Percentiles rank a stretch among this genome's conserved stretches.
These are phyloP conservation scores for Chlorella variabilis DNA, from an alignment of 163 green algal genomes.

Conservation along the genomic window DNA sequence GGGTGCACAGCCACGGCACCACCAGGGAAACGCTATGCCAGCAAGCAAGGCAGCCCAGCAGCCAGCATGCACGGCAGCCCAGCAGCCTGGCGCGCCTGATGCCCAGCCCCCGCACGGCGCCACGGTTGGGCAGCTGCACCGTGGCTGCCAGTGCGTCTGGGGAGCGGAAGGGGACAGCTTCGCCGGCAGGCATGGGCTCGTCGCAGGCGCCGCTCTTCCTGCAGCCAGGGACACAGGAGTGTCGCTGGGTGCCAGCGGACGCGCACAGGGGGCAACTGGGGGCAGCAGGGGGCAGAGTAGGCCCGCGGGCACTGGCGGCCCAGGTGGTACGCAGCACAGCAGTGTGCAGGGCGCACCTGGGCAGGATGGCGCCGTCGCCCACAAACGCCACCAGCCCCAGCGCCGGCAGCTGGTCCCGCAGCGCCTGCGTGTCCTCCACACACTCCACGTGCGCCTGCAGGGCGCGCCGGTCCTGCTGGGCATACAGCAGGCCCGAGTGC, in stretches of 20 bases:
- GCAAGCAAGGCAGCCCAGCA: not conserved
- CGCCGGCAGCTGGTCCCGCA: slow-evolving; percentile 49
- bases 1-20: not conserved
- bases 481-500: slow-evolving; percentile 45
- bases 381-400: slow-evolving; percentile 73
- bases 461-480: slow-evolving; percentile 36
- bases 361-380: slow-evolving; percentile 72
- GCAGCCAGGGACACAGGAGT: too few relatives aligned
- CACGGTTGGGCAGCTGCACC: slow-evolving; percentile 63
- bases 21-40: not conserved
- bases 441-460: slow-evolving; percentile 52
- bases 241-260: not conserved
- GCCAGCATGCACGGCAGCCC: not conserved
- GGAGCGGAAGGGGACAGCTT: slow-evolving; percentile 62
- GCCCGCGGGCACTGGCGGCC: not conserved
- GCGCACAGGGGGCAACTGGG: not conserved
- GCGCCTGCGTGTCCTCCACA: slow-evolving; percentile 60
- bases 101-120: slow-evolving; percentile 66
- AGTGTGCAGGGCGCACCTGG: slow-evolving; percentile 37
- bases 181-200: slow-evolving; percentile 53
- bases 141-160: slow-evolving; percentile 55
- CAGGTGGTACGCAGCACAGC: too few relatives aligned
- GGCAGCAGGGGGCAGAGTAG: not conserved
- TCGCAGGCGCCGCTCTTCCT: slow-evolving; percentile 63
- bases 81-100: slow-evolving; percentile 27